Percentiles rank a stretch among this genome's conserved stretches.
These are phyloP conservation scores for Fusarium brevicatenulatum DNA, from an alignment of 2,329 filamentous ascomycete species.

Conservation along the genomic window DNA sequence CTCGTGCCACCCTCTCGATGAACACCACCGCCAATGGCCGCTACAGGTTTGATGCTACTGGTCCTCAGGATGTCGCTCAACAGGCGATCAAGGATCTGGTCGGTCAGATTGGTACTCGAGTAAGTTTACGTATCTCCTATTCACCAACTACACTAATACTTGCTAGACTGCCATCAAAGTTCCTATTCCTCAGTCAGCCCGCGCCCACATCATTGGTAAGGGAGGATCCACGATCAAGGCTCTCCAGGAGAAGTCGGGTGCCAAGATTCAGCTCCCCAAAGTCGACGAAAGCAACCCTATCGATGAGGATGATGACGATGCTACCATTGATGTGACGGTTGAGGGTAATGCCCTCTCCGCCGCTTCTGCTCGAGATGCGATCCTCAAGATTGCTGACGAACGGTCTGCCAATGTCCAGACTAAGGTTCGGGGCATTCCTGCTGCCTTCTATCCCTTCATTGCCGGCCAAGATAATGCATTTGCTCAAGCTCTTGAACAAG, in stretches of 20 bases:
- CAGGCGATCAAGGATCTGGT: conserved; percentile 91
- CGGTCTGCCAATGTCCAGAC: conserved; percentile 83
- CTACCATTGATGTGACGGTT: conserved; percentile 84
- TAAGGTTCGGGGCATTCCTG: conserved; percentile 83
- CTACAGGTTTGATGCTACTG: conserved; percentile 85
- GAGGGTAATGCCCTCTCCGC: conserved; percentile 93
- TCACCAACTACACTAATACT: conserved; percentile 33
- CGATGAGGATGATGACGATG: conserved; percentile 80
- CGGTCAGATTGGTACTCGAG: conserved; percentile 86
- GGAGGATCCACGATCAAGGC: conserved; percentile 90
- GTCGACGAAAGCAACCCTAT: conserved; percentile 69
- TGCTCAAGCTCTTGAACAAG: conserved; percentile 76
- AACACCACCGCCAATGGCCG: conserved; percentile 76
- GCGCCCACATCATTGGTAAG: conserved; percentile 92
- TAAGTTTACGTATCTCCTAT: conserved; percentile 51
- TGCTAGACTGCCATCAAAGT: conserved; percentile 71
- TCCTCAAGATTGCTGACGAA: conserved; percentile 88
- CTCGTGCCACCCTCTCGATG: conserved; percentile 86
- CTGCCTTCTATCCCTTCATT: conserved; percentile 96
- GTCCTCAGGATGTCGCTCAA: conserved; percentile 83
- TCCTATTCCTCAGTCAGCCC: conserved; percentile 82
- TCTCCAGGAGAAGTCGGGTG: conserved; percentile 89
- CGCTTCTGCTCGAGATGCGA: conserved; percentile 83
- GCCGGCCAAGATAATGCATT: conserved; percentile 79
- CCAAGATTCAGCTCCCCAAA: conserved; percentile 89